Percentiles rank a stretch among this genome's conserved stretches.
These are phyloP conservation scores for Jacaranda copaia DNA, from an alignment of 257 asterid species.

Conservation along the genomic window DNA sequence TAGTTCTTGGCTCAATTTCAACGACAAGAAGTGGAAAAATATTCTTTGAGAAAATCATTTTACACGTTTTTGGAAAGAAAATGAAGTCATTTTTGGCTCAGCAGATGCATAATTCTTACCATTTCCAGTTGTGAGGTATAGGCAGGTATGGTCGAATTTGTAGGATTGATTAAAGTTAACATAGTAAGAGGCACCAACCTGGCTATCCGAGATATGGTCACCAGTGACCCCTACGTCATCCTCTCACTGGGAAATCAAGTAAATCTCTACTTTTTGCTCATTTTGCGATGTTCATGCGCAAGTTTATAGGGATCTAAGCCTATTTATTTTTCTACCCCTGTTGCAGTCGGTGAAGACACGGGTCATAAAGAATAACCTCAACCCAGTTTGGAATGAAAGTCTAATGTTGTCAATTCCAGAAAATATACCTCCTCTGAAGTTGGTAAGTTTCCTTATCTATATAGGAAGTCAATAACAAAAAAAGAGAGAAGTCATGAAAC, in stretches of 20 bases:
- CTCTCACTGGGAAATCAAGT: conserved; percentile 94
- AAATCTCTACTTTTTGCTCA: conserved; percentile 22
- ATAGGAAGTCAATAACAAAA: neutral
- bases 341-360: conserved; percentile 90
- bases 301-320: neutral
- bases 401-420: conserved; percentile 95
- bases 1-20: conserved; percentile 10
- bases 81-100: neutral
- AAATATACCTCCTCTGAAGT: conserved; percentile 76
- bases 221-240: conserved; percentile 92
- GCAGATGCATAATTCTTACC: conserved; percentile 29
- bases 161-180: conserved; percentile 88
- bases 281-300: neutral
- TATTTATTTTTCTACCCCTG: neutral
- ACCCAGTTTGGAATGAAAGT: conserved; percentile 94
- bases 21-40: neutral
- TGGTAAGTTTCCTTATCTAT: conserved; percentile 54
- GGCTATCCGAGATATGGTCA: conserved; percentile 84
- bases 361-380: conserved; percentile 83
- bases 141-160: conserved; percentile 99
- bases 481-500: neutral
- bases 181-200: conserved; percentile 91
- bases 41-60: neutral
- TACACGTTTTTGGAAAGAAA: neutral
- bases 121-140: conserved; percentile 44